phyloP scores from a whole-genome alignment of 179 eudicot species.

The Beta macrorhiza region DNA sequence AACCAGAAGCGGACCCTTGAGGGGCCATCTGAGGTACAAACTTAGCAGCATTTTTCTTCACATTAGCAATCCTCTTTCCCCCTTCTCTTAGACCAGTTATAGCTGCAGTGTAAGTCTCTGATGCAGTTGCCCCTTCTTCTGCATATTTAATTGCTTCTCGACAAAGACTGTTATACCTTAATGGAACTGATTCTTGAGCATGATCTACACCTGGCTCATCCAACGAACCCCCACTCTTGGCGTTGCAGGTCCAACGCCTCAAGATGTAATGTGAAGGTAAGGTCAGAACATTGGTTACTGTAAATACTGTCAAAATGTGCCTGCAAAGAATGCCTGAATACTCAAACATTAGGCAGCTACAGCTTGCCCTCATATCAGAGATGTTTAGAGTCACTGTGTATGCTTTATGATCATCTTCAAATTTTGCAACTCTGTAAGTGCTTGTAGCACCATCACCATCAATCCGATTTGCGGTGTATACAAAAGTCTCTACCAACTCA shows the following conservation, averaged over 20 bases:
- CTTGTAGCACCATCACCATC: constrained; percentile 60
- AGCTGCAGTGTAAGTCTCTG: constrained; percentile 60
- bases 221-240: constrained; percentile 44
- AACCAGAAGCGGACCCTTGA: constrained; percentile 41
- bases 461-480: constrained; percentile 76
- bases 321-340: constrained; percentile 83
- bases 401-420: constrained; percentile 71
- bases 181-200: constrained; percentile 47
- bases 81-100: constrained; percentile 65
- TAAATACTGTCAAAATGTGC: constrained; percentile 78
- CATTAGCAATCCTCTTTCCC: constrained; percentile 51
- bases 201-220: constrained; percentile 41
- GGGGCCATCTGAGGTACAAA: constrained; percentile 41
- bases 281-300: constrained; percentile 88
- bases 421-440: constrained; percentile 76
- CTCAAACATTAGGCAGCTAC: constrained; percentile 93
- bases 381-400: constrained; percentile 59
- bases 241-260: constrained; percentile 86
- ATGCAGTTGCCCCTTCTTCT: constrained; percentile 64
- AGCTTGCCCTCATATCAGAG: constrained; percentile 64
- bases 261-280: constrained; percentile 82
- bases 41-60: constrained; percentile 56
- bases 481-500: constrained; percentile 89
- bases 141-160: constrained; percentile 75
- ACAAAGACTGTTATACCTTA: constrained; percentile 68